Percentiles rank a stretch among this genome's conserved stretches.
These are phyloP conservation scores for Venturiaceae sp. DNA, from an alignment of 2,329 filamentous ascomycete genomes.

Conservation along the genomic window DNA sequence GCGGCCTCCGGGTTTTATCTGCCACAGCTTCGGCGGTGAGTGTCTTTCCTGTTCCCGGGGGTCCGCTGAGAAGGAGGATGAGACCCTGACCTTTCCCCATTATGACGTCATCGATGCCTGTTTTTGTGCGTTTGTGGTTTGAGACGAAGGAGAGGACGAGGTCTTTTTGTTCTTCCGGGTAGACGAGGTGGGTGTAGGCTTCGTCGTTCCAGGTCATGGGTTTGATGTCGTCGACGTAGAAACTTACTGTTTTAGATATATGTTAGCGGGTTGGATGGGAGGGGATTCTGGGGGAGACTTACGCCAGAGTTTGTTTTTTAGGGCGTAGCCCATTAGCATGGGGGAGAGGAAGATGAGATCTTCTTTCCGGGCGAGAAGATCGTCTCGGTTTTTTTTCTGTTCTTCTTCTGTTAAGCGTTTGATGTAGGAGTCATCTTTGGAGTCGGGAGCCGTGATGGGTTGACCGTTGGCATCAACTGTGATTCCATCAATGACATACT, in stretches of 20 bases:
- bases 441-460: not conserved
- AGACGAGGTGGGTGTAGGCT: slow-evolving; percentile 39
- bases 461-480: not conserved
- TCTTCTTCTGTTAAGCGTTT: slow-evolving; percentile 22
- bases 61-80: slow-evolving; percentile 12
- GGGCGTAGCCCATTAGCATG: slow-evolving; percentile 33
- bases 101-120: slow-evolving; percentile 8
- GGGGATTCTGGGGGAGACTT: slow-evolving; percentile 14
- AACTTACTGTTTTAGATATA: slow-evolving; percentile 9
- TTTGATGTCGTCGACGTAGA: slow-evolving; percentile 28
- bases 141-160: slow-evolving; percentile 38
- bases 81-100: slow-evolving; percentile 12
- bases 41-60: slow-evolving; percentile 8
- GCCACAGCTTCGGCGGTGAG: slow-evolving; percentile 11
- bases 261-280: not conserved
- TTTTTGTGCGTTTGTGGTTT: slow-evolving; percentile 19
- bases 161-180: slow-evolving; percentile 36
- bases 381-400: slow-evolving; percentile 28
- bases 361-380: slow-evolving; percentile 28
- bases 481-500: no score
- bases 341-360: slow-evolving; percentile 34
- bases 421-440: slow-evolving; percentile 5
- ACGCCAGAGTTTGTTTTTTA: slow-evolving; percentile 39
- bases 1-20: slow-evolving; percentile 12
- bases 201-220: slow-evolving; percentile 34